Evolutionary conservation across 2,329 filamentous ascomycete genomes (phyloP).

Genomic region (Penicillium sp.): DNA sequence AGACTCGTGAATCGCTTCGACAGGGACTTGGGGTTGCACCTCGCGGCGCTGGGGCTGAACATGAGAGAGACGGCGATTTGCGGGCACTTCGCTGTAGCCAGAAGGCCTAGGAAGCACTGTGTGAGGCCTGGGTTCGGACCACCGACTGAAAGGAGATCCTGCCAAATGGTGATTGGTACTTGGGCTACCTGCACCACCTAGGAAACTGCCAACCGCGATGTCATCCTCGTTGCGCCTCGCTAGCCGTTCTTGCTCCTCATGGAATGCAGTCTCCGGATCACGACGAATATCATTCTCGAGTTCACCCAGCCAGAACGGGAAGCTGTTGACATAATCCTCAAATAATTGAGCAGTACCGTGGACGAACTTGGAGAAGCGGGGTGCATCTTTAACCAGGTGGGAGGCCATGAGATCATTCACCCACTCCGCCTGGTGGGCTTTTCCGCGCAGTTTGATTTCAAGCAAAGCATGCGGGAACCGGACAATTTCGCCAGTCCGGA

Average conservation of each 20-base stretch:
- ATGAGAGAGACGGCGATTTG: slow-evolving; percentile 37
- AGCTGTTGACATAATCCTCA: slow-evolving; percentile 91
- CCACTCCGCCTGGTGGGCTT: slow-evolving; percentile 73
- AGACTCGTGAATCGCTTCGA: slow-evolving; percentile 37
- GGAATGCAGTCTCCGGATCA: slow-evolving; percentile 85
- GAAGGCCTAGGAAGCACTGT: slow-evolving; percentile 24
- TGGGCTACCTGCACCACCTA: slow-evolving; percentile 55
- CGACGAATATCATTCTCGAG: slow-evolving; percentile 91
- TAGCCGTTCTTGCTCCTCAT: slow-evolving; percentile 82
- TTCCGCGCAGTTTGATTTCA: slow-evolving; percentile 78
- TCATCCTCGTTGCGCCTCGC: slow-evolving; percentile 82
- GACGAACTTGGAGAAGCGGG: slow-evolving; percentile 94
- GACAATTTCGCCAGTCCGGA: slow-evolving; percentile 87
- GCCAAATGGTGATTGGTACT: slow-evolving; percentile 27
- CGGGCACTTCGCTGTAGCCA: slow-evolving; percentile 24
- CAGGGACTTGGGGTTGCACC: slow-evolving; percentile 27
- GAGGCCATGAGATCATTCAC: slow-evolving; percentile 88
- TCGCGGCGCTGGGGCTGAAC: slow-evolving; percentile 40
- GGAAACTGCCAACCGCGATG: slow-evolving; percentile 82
- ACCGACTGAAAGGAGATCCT: slow-evolving; percentile 35
- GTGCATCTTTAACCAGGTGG: slow-evolving; percentile 84
- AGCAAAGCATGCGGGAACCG: slow-evolving; percentile 88
- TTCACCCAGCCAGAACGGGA: slow-evolving; percentile 94
- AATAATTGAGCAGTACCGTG: slow-evolving; percentile 90
- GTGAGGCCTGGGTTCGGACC: slow-evolving; percentile 27